These are phyloP conservation scores for Postia placenta DNA, from an alignment of 768 basidiomycete genomes.

Conservation along the genomic window DNA sequence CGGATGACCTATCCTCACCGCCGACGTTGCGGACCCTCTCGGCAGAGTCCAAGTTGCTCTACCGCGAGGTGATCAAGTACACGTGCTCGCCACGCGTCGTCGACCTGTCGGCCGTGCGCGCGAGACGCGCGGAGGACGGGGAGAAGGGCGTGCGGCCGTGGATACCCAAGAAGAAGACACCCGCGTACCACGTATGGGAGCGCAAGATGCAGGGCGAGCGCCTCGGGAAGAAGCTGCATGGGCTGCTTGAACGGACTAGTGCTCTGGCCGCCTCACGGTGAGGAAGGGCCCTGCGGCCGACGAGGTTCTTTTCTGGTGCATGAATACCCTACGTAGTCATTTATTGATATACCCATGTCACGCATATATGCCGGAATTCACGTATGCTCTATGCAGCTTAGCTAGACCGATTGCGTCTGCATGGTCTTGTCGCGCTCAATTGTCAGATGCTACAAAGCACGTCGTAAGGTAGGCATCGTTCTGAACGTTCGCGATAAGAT, in stretches of 20 bases:
- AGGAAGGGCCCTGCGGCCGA: too few relatives aligned
- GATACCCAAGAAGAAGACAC: conserved; percentile 76
- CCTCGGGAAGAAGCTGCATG: conserved; percentile 62
- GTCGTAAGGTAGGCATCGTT: too few relatives aligned
- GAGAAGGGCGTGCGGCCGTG: conserved; percentile 49
- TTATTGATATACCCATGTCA: conserved; percentile 18
- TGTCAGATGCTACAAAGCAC: too few relatives aligned
- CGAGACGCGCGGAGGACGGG: conserved; percentile 43
- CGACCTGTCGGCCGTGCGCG: conserved; percentile 64
- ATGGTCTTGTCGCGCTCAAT: too few relatives aligned
- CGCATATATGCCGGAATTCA: neutral
- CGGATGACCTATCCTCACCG: conserved; percentile 36
- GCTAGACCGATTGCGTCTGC: too few relatives aligned
- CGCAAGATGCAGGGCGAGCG: conserved; percentile 71
- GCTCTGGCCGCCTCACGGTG: conserved; percentile 18
- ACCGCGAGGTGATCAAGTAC: conserved; percentile 83
- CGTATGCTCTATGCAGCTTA: too few relatives aligned
- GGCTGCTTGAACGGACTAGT: conserved; percentile 62
- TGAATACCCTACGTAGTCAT: conserved; percentile 11
- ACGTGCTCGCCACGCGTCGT: conserved; percentile 82
- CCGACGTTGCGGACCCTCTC: conserved; percentile 60
- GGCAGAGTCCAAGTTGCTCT: conserved; percentile 80
- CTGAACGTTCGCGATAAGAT: too few relatives aligned
- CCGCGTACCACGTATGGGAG: conserved; percentile 76
- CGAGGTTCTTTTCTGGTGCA: neutral